Evolutionary conservation across 306 rosid genomes (phyloP).

Genomic region (Albizia julibrissin): DNA sequence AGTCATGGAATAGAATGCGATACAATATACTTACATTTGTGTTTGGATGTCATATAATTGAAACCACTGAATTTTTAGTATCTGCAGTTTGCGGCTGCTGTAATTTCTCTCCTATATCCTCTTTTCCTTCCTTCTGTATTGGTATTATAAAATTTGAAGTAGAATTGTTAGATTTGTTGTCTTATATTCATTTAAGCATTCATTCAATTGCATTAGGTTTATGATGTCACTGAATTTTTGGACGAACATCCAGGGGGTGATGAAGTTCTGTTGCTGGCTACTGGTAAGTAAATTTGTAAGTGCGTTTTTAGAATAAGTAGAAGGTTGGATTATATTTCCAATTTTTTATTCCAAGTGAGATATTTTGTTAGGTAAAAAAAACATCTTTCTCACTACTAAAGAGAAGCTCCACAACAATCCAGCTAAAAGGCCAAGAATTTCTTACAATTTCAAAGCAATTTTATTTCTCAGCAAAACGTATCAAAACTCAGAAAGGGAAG

Average conservation of each 20-base stretch:
- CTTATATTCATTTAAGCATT: background rate
- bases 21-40: background rate
- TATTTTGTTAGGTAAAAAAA: background rate
- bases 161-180: background rate
- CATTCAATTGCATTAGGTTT: constrained; percentile 54
- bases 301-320: background rate
- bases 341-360: background rate
- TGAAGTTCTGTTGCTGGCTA: constrained; percentile 67
- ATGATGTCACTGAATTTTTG: constrained; percentile 84
- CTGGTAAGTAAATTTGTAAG: constrained; percentile 56
- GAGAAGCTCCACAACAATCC: background rate
- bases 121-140: background rate
- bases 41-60: constrained; percentile 2
- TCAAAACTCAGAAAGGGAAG: background rate
- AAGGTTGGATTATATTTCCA: background rate
- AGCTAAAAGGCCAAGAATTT: background rate
- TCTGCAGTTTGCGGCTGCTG: background rate
- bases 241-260: constrained; percentile 99
- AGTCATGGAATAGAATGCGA: constrained; percentile 3
- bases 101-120: background rate
- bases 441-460: background rate
- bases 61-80: background rate
- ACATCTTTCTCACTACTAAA: background rate
- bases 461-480: background rate
- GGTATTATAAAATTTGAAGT: background rate